A percentile compares a stretch with the other conserved stretches of the same genome.
phyloP scores from a whole-genome alignment of 2,329 filamentous ascomycete species.

The Xylaria hypoxylon region DNA sequence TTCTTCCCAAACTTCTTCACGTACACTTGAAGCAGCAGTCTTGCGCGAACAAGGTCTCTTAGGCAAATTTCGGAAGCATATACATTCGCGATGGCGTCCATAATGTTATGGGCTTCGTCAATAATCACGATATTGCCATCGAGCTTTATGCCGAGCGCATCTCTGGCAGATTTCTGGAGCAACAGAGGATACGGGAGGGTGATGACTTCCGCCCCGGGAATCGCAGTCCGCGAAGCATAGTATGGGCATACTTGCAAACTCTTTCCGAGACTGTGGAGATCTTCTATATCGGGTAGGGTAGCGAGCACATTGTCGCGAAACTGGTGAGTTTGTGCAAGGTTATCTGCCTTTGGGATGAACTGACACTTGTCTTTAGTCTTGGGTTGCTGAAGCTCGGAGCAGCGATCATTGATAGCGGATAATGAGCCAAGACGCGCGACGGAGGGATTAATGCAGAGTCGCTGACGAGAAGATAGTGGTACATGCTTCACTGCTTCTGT shows the following conservation, averaged over 20 bases:
- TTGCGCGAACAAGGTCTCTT: constrained; percentile 76
- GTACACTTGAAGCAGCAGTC: constrained; percentile 82
- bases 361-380: constrained; percentile 75
- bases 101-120: constrained; percentile 97
- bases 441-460: constrained; percentile 87
- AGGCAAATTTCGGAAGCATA: constrained; percentile 83
- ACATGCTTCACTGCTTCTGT: constrained; percentile 81
- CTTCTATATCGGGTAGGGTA: constrained; percentile 91
- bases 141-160: constrained; percentile 86
- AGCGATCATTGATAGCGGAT: constrained; percentile 92
- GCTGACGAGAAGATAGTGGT: constrained; percentile 86
- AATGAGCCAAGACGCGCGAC: constrained; percentile 77
- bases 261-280: constrained; percentile 82
- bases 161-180: constrained; percentile 85
- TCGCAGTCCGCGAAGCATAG: constrained; percentile 88
- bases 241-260: constrained; percentile 89
- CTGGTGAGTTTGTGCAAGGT: constrained; percentile 75
- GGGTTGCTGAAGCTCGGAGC: constrained; percentile 87
- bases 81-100: constrained; percentile 91
- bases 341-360: constrained; percentile 83
- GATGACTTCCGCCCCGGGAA: constrained; percentile 88
- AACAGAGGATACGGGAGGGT: constrained; percentile 93
- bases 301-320: constrained; percentile 90
- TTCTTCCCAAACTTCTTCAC: constrained; percentile 88
- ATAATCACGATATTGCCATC: constrained; percentile 93